Conservation (phyloP, 352 stramenopile species). For the Globisporangium carolinianum region DNA sequence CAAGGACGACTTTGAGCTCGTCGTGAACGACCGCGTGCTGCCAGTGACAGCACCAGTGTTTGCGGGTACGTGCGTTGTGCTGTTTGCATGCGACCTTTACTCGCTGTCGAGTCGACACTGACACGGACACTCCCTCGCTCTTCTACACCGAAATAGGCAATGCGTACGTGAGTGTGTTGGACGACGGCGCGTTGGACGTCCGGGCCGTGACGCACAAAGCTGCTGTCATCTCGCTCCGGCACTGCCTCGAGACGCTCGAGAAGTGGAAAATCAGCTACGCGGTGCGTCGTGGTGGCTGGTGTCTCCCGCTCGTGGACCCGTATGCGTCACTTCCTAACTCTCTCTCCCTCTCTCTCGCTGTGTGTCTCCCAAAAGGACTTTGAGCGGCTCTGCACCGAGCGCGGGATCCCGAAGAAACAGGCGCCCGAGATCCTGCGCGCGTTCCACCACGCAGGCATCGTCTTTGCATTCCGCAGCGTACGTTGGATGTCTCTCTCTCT, state of each 20-base stretch:
- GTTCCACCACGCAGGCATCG: slow-evolving; percentile 69
- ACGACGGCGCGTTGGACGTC: slow-evolving; percentile 76
- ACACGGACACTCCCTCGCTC: not conserved
- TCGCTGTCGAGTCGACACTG: no score
- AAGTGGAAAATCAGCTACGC: slow-evolving; percentile 76
- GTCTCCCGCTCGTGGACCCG: no score
- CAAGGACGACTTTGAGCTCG: slow-evolving; percentile 76
- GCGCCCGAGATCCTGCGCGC: slow-evolving; percentile 61
- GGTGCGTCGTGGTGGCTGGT: slow-evolving; percentile 14
- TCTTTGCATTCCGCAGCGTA: slow-evolving; percentile 77
- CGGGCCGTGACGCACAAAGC: slow-evolving; percentile 71
- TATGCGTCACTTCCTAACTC: no score
- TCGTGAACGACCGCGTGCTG: slow-evolving; percentile 75
- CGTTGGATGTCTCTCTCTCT: not conserved
- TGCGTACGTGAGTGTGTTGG: slow-evolving; percentile 62
- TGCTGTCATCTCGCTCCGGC: slow-evolving; percentile 69
- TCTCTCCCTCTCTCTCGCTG: no score
- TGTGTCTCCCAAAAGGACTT: slow-evolving; percentile 35
- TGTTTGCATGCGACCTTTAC: no score
- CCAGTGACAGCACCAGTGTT: slow-evolving; percentile 68
- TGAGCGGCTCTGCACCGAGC: slow-evolving; percentile 53
- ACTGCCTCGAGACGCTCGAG: slow-evolving; percentile 55
- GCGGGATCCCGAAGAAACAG: slow-evolving; percentile 83
- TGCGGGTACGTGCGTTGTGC: slow-evolving; percentile 18
- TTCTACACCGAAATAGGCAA: slow-evolving; percentile 21